Evolutionary conservation across 768 basidiomycete genomes (phyloP).

Genomic region (Amylocystis lapponica): DNA sequence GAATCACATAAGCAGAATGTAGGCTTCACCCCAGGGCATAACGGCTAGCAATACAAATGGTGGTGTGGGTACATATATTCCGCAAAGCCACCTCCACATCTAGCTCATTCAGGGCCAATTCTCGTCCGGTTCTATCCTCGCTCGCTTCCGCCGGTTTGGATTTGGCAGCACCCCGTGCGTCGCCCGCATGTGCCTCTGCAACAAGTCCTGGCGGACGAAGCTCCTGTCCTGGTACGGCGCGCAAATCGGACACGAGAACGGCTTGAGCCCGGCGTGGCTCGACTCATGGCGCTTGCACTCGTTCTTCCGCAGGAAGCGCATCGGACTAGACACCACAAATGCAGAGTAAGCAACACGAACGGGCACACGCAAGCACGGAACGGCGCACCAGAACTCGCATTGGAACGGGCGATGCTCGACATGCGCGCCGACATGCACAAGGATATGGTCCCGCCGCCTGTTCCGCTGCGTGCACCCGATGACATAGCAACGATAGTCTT

Average conservation of each 20-base stretch:
- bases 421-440: conserved; percentile 70
- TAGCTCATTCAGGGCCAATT: no score
- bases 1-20: no score
- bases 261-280: conserved; percentile 53
- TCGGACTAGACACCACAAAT: conserved; percentile 33
- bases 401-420: conserved; percentile 62
- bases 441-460: conserved; percentile 68
- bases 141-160: conserved; percentile 24
- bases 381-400: conserved; percentile 56
- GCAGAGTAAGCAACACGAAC: conserved; percentile 9
- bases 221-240: conserved; percentile 35
- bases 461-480: conserved; percentile 61
- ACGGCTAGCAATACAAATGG: no score
- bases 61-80: no score
- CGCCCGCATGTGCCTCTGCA: conserved; percentile 59
- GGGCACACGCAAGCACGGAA: neutral
- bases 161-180: conserved; percentile 41
- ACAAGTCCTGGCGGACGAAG: conserved; percentile 64
- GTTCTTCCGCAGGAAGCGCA: conserved; percentile 67
- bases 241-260: conserved; percentile 55
- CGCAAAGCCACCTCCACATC: no score
- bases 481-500: conserved; percentile 66
- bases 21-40: no score
- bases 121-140: conserved; percentile 7
- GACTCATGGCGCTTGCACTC: conserved; percentile 74